Conservation (phyloP, 306 rosid genomes). For the Oemleria cerasiformis region DNA sequence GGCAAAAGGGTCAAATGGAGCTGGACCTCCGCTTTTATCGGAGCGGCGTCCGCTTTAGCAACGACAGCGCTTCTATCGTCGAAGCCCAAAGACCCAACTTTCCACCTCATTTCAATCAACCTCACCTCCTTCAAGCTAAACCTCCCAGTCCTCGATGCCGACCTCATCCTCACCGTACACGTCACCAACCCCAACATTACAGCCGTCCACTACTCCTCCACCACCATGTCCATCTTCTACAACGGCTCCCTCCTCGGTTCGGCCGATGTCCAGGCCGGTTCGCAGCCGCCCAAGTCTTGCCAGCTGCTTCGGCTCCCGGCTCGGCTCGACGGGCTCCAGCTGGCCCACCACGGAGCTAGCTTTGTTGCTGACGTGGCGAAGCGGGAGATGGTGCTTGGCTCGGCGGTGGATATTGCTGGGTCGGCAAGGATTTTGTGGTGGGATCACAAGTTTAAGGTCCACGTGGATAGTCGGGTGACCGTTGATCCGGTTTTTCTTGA, state of each 20-base stretch:
- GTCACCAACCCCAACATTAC: constrained; percentile 80
- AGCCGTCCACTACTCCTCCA: constrained; percentile 68
- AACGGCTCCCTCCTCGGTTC: constrained; percentile 77
- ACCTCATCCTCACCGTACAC: constrained; percentile 68
- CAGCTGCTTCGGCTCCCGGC: constrained; percentile 73
- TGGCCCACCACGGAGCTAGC: constrained; percentile 58
- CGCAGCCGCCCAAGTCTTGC: constrained; percentile 63
- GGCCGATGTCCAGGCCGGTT: constrained; percentile 67
- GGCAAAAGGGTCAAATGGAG: constrained; percentile 49
- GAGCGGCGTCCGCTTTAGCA: constrained; percentile 75
- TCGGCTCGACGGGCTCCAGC: constrained; percentile 51
- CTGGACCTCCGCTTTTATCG: constrained; percentile 68
- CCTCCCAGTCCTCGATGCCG: constrained; percentile 66
- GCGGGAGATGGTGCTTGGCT: constrained; percentile 74
- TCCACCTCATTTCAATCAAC: constrained; percentile 65
- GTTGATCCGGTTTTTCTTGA: constrained; percentile 86
- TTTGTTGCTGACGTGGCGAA: constrained; percentile 56
- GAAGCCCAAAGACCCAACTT: constrained; percentile 81
- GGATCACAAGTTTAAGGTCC: constrained; percentile 66
- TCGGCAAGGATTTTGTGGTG: constrained; percentile 73
- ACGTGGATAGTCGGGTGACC: constrained; percentile 72
- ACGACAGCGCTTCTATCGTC: constrained; percentile 47
- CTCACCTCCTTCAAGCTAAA: constrained; percentile 66
- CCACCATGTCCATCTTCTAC: constrained; percentile 86
- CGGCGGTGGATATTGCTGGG: constrained; percentile 63